Percentiles rank a stretch among this genome's conserved stretches.
Conservation (phyloP, 2,329 filamentous ascomycete species). For the Neoarthrinium moseri region DNA sequence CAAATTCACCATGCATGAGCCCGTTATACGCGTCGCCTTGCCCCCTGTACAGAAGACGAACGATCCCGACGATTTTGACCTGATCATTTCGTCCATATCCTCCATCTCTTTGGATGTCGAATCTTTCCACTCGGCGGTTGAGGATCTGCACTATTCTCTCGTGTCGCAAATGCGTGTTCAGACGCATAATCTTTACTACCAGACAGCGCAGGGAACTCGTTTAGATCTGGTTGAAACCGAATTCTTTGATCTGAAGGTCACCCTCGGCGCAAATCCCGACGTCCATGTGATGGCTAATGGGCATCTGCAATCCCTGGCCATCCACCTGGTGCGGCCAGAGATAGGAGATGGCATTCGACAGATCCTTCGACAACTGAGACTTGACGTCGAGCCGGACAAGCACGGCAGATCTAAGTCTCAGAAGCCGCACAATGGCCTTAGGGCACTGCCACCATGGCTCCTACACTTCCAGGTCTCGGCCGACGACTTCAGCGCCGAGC, state of each 20-base stretch:
- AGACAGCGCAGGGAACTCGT: slow-evolving; percentile 76
- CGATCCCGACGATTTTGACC: slow-evolving; percentile 80
- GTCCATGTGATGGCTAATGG: slow-evolving; percentile 79
- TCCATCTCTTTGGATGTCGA: slow-evolving; percentile 91
- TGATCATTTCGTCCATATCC: slow-evolving; percentile 93
- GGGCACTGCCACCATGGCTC: slow-evolving; percentile 81
- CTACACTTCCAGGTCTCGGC: slow-evolving; percentile 81
- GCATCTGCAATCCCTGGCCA: slow-evolving; percentile 79
- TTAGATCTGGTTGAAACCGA: slow-evolving; percentile 89
- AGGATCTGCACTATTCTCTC: slow-evolving; percentile 83
- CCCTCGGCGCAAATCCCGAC: slow-evolving; percentile 82
- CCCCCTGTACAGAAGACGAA: slow-evolving; percentile 69
- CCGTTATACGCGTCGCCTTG: slow-evolving; percentile 84
- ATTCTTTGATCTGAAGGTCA: slow-evolving; percentile 80
- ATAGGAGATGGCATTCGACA: slow-evolving; percentile 91
- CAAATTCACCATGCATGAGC: slow-evolving; percentile 95
- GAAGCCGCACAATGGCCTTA: slow-evolving; percentile 66
- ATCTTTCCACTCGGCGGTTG: slow-evolving; percentile 86
- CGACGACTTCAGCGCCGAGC: slow-evolving; percentile 84
- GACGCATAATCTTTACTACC: slow-evolving; percentile 90
- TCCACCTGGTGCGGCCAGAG: slow-evolving; percentile 88
- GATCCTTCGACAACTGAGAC: slow-evolving; percentile 80
- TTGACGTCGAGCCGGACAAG: slow-evolving; percentile 65
- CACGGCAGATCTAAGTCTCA: slow-evolving; percentile 45
- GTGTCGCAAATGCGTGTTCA: slow-evolving; percentile 79